Evolutionary conservation across 257 asterid species (phyloP), one percentile per base, ranked within the genome.

Genomic region (Solanum lycopersicoides): DNA sequence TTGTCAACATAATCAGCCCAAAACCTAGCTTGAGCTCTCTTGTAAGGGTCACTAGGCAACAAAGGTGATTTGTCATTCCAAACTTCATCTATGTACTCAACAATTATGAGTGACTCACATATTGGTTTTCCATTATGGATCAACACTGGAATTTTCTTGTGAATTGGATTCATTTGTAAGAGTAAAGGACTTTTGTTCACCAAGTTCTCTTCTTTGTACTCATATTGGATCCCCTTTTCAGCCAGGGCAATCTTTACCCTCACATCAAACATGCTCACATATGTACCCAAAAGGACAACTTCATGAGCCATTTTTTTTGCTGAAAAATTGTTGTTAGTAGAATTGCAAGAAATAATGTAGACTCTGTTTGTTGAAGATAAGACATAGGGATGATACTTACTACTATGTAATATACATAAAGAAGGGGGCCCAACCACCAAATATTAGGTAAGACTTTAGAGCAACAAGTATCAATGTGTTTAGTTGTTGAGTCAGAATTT

Each of bases 1-100:
- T 82, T 91, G 89, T 89, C 90, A 35, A 88, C 79, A 47, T n/a
- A 91, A 44, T 91, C 90, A 74, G 90, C 91, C 93, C 92, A 91
- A 85, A 91, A 91, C 84, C 88, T 88, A 25, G 90, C 90, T 34
- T 87, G 88, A 66, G 93, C 89, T 89, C 76, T 88, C 30, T 85
- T 39, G 3, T 85, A 82, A 75, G 91, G 92, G 87, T 91, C 87
- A 66, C 89, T 74, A 37, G 93, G 93, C 83, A 89, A 59, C 74
- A 90, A 66, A 23, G 89, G 83, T 37, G 76, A 10, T 21, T 77
- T 69, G 12, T 87, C 89, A 30, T 86, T 82, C 92, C 92, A 91
- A 11, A 86, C 88, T 68, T 88, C 91, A 53, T 87, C 91, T 20
- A 90, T 91, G 84, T 91, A 90, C n/a, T 89, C 84, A 23, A 91